Evolutionary conservation across 2,329 filamentous ascomycete species (phyloP).

Genomic region (Venturia nashicola): DNA sequence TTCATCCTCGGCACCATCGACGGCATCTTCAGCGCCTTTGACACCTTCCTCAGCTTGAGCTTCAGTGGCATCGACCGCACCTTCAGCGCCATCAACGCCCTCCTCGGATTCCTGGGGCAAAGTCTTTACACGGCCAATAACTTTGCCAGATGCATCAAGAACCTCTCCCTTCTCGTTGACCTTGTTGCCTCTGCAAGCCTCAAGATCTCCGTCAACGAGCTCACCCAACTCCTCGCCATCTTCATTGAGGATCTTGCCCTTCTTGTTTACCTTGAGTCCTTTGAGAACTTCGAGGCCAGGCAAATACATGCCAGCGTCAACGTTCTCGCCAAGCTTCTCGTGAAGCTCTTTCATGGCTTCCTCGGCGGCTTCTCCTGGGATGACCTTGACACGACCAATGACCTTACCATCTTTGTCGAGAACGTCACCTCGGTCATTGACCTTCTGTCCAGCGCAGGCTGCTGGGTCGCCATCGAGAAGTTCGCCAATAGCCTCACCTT

Average conservation of each 20-base stretch:
- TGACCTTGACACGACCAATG: slow-evolving; percentile 35
- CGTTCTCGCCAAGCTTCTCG: slow-evolving; percentile 25
- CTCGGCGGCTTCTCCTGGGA: slow-evolving; percentile 37
- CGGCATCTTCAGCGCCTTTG: slow-evolving; percentile 16
- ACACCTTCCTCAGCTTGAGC: slow-evolving; percentile 20
- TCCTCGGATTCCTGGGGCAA: slow-evolving; percentile 31
- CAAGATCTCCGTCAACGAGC: slow-evolving; percentile 43
- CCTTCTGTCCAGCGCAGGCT: slow-evolving; percentile 33
- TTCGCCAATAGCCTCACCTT: slow-evolving; percentile 39
- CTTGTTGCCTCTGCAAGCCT: slow-evolving; percentile 53
- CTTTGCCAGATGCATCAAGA: slow-evolving; percentile 49
- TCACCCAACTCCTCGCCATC: slow-evolving; percentile 42
- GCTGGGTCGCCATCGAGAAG: slow-evolving; percentile 33
- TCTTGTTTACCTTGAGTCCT: slow-evolving; percentile 47
- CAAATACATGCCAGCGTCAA: slow-evolving; percentile 19
- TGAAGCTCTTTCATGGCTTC: slow-evolving; percentile 35
- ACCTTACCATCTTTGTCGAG: slow-evolving; percentile 38
- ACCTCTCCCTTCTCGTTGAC: slow-evolving; percentile 53
- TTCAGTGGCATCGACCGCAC: slow-evolving; percentile 22
- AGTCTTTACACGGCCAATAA: slow-evolving; percentile 49
- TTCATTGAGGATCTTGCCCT: slow-evolving; percentile 40
- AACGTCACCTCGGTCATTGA: slow-evolving; percentile 39
- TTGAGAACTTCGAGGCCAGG: slow-evolving; percentile 36
- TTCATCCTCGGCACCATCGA: slow-evolving; percentile 15
- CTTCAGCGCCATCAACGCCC: slow-evolving; percentile 19